Evolutionary conservation across 1,284 basidiomycete genomes (phyloP).

Genomic region (Entoloma clypeatum): DNA sequence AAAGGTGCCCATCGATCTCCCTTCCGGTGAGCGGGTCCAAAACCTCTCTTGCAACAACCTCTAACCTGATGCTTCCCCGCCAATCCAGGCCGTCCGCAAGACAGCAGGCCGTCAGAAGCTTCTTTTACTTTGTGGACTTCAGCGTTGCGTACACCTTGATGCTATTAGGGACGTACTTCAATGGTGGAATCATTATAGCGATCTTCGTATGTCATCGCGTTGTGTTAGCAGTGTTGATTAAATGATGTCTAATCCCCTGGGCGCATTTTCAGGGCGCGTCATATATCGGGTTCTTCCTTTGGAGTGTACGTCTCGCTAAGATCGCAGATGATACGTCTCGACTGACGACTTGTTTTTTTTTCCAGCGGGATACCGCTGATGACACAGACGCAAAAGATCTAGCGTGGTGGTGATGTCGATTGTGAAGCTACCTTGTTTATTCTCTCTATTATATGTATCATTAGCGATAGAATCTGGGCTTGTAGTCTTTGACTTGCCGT

Average conservation of each 20-base stretch:
- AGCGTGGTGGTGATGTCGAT: too few relatives aligned
- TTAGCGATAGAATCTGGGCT: too few relatives aligned
- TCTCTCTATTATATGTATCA: too few relatives aligned
- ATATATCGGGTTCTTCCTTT: neutral
- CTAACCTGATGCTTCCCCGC: too few relatives aligned
- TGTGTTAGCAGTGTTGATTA: neutral
- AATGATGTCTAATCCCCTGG: neutral
- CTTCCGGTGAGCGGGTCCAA: too few relatives aligned
- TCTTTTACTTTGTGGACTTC: constrained; percentile 7
- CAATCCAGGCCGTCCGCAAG: constrained; percentile 1
- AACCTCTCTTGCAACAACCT: too few relatives aligned
- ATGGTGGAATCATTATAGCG: constrained; percentile 4
- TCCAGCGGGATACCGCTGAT: constrained; percentile 6
- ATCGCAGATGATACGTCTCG: neutral
- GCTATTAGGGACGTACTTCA: constrained; percentile 7
- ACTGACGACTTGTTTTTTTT: neutral
- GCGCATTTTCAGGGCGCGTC: neutral
- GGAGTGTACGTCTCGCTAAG: too few relatives aligned
- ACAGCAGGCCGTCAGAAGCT: constrained; percentile 1
- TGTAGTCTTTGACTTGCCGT: too few relatives aligned
- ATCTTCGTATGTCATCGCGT: constrained; percentile 9
- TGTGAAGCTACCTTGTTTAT: too few relatives aligned
- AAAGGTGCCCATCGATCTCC: too few relatives aligned
- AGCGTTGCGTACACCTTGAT: constrained; percentile 7
- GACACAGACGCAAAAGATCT: too few relatives aligned